Base-by-base conservation (phyloP, 2,329 filamentous ascomycete species). In the Penicillium sp. region DNA sequence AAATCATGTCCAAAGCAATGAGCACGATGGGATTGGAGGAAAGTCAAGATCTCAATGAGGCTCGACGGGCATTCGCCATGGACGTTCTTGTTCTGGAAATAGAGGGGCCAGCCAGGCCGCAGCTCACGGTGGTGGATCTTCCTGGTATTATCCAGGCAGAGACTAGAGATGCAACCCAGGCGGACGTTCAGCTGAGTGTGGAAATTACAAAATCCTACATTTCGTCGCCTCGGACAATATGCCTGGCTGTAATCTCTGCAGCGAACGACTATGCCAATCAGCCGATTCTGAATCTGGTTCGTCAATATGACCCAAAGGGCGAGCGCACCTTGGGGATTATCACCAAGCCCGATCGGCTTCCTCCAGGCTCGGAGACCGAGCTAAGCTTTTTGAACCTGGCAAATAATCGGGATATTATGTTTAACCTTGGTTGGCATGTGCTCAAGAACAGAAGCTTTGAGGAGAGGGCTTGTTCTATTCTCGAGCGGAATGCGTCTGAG, bases 391-490 rank as follows among this genome's bases (percentile, higher is more conserved):
- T 73, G 4, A 51, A 61, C 0, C 62, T 77, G 8, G 70, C 70
- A 0, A 63, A 61, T 25, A 76, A 76, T 35, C 56, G 74, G 43
- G 65, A 75, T 35, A 62, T 71, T 1, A 56, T 63, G 26, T 73
- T 76, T 40, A 65, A 66, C 37, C 68, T 77, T 0, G 74, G 76
- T 1, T 78, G 74, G 75, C 75, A 78, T 56, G 67, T 75, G 1
- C 60, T 78, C 1, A 70, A 65, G 46, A 78, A 78, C 53, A 51
- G 72, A 46, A 55, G 70, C 52, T 67, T 64, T 49, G 55, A 77
- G 50, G 52, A 72, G 57, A 43, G 47, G 56, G 44, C 24, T 51
- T 24, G 26, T 55, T 43, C 3, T n/a, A n/a, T n/a, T n/a, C n/a
- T n/a, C n/a, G n/a, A n/a, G n/a, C n/a, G n/a, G n/a, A n/a, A n/a